Evolutionary conservation across 768 basidiomycete species (phyloP).

Genomic region (Boletus patriciae): DNA sequence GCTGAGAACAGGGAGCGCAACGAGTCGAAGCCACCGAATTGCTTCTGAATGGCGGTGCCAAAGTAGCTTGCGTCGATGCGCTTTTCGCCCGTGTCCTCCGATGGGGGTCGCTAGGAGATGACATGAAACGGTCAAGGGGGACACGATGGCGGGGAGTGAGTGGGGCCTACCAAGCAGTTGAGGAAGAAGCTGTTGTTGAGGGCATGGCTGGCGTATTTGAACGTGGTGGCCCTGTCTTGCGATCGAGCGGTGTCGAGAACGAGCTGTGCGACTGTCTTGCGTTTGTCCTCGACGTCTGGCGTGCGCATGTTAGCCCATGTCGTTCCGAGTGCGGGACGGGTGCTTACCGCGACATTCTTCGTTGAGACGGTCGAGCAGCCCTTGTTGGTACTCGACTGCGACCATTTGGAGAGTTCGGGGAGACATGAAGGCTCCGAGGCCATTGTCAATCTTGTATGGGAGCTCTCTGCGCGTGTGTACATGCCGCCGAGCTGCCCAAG

Average conservation of each 20-base stretch:
- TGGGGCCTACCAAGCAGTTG: constrained; percentile 67
- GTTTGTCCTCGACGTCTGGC: constrained; percentile 56
- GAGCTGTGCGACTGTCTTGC: constrained; percentile 64
- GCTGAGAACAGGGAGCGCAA: constrained; percentile 77
- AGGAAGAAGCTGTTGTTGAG: constrained; percentile 97
- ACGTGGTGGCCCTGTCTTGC: constrained; percentile 63
- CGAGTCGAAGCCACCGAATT: constrained; percentile 64
- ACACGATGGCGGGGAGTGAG: too few relatives aligned
- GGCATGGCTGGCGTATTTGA: constrained; percentile 90
- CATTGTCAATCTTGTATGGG: constrained; percentile 66
- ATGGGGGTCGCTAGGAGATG: constrained; percentile 35
- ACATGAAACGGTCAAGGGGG: not conserved
- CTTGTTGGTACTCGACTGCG: constrained; percentile 83
- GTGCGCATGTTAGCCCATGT: not conserved
- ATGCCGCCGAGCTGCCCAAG: constrained; percentile 31
- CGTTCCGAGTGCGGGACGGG: not conserved
- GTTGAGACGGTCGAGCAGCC: constrained; percentile 74
- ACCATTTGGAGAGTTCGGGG: constrained; percentile 68
- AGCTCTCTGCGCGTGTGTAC: constrained; percentile 55
- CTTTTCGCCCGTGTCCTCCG: constrained; percentile 21
- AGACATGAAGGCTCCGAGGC: constrained; percentile 77
- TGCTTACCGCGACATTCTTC: constrained; percentile 68
- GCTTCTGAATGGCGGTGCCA: constrained; percentile 25
- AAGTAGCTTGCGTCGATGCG: constrained; percentile 17
- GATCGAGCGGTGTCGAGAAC: constrained; percentile 64